Conservation (phyloP, 2,329 filamentous ascomycete species). For the Arthrobotrys megalospora region DNA sequence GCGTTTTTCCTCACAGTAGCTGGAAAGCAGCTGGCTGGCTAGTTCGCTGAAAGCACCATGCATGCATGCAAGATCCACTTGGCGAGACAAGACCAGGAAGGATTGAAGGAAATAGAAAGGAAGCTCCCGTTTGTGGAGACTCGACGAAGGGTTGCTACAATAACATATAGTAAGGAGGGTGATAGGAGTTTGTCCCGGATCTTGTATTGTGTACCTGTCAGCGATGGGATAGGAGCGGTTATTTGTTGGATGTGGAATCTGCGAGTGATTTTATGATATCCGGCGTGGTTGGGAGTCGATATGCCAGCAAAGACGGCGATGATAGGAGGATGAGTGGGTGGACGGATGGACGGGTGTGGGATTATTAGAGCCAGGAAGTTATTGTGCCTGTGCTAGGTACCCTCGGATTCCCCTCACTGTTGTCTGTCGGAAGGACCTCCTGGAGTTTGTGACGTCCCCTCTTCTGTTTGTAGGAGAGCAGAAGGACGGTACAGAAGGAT, state of each 20-base stretch:
- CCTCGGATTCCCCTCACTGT: conserved; percentile 16
- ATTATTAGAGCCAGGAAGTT: neutral
- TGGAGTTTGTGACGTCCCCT: neutral
- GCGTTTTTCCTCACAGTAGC: conserved; percentile 19
- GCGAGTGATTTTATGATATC: conserved; percentile 14
- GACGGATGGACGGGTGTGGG: neutral
- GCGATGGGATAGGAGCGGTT: neutral
- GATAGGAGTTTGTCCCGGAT: conserved; percentile 8
- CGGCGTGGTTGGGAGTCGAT: neutral
- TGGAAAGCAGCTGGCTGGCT: conserved; percentile 5
- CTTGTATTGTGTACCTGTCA: conserved; percentile 20
- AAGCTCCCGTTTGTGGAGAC: neutral
- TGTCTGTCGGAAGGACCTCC: neutral
- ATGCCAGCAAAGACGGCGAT: conserved; percentile 3
- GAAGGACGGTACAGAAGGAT: conserved; percentile 1
- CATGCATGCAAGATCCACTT: conserved; percentile 31
- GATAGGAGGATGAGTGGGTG: neutral
- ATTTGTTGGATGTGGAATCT: conserved; percentile 3
- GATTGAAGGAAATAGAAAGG: conserved; percentile 1
- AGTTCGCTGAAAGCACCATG: conserved; percentile 10
- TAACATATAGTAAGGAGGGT: neutral
- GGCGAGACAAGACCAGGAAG: conserved; percentile 10
- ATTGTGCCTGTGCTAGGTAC: conserved; percentile 13
- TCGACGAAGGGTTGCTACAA: neutral
- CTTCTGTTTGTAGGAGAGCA: conserved; percentile 4